Evolutionary conservation across 1,139 yeast genomes (phyloP), one percentile per base, ranked within the genome.

Genomic region (Pichia sp.): DNA sequence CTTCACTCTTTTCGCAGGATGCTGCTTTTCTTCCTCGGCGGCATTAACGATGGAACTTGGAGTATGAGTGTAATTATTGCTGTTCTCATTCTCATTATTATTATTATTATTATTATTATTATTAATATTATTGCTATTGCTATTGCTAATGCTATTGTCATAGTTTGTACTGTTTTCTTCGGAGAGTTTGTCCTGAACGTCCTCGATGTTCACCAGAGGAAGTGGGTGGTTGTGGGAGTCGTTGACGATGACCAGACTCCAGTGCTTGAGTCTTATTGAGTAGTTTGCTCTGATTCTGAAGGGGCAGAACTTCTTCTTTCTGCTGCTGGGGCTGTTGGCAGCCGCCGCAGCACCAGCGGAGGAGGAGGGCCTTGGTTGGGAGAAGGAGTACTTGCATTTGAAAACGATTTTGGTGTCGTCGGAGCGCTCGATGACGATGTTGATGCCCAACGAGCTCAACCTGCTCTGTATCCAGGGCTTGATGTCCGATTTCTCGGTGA

Each of bases 281-380:
- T 74, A 84, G 59, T 86, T 84, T 2, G 90, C 90, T 60, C 92
- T 71, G 36, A 85, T 75, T 66, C 87, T 76, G 65, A 85, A 85
- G 1, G 91, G 90, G 65, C 93, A 85, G 10, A 57, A 56, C 42
- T 52, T 54, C 47, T 61, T 64, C 16, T 57, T 47, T 41, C 27
- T 46, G 40, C n/a, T 34, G n/a, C 7, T 30, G 16, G 46, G 8
- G 29, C 16, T 42, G 14, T 20, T 42, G 8, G 45, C 12, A 6
- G 12, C 30, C 24, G 24, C 24, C 24, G 29, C 29, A 27, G 29
- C 29, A 27, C 29, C 29, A 27, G 29, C 4, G 29, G 29, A 4
- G 29, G 29, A 27, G 4, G 29, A 27, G 29, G 29, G 6, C 29
- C 29, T 7, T 27, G 38, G 27, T 20, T 16, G 10, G 6, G 31